Conservation (phyloP, 1,284 basidiomycete species). For the Sparassis latifolia region DNA sequence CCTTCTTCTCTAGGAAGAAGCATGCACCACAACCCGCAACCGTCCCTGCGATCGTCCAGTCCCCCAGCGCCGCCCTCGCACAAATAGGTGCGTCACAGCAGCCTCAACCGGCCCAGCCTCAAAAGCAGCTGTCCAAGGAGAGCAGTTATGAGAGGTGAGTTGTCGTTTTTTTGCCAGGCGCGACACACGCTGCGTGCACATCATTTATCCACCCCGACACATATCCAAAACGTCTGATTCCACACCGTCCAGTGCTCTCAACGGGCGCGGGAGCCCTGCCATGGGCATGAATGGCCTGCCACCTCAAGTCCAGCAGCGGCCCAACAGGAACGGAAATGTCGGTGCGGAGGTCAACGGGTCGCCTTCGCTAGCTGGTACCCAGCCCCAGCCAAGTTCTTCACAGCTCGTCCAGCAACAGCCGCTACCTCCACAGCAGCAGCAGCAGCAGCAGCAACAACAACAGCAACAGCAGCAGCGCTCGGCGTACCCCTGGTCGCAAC, state of each 20-base stretch:
- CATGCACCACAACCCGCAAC: slow-evolving; percentile 36
- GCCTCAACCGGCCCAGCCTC: slow-evolving; percentile 19
- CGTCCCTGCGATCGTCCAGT: slow-evolving; percentile 46
- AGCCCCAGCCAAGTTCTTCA: not conserved
- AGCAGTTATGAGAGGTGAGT: slow-evolving; percentile 27
- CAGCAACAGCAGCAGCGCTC: slow-evolving; percentile 44
- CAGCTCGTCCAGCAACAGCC: slow-evolving; percentile 13
- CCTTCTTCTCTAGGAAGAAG: slow-evolving; percentile 86
- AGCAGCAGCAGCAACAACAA: slow-evolving; percentile 20
- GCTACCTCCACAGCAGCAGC: slow-evolving; percentile 16
- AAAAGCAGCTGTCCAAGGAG: slow-evolving; percentile 26
- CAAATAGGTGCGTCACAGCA: slow-evolving; percentile 27
- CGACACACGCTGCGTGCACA: slow-evolving; percentile 1
- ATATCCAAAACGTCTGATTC: slow-evolving; percentile 9
- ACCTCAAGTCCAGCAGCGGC: slow-evolving; percentile 17
- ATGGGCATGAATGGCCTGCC: slow-evolving; percentile 18
- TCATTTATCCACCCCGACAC: slow-evolving; percentile 1
- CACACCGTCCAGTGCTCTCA: slow-evolving; percentile 20
- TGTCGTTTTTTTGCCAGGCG: slow-evolving; percentile 6
- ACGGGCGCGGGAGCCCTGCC: slow-evolving; percentile 26
- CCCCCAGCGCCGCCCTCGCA: slow-evolving; percentile 58
- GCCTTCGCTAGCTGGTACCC: not conserved
- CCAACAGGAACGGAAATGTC: slow-evolving; percentile 13
- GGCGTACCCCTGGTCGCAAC: slow-evolving; percentile 75
- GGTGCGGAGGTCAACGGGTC: slow-evolving; percentile 10